Percentiles rank a stretch among this genome's conserved stretches.
Evolutionary conservation across 2,329 filamentous ascomycete species (phyloP).

Genomic region (Colletotrichum tropicicola): DNA sequence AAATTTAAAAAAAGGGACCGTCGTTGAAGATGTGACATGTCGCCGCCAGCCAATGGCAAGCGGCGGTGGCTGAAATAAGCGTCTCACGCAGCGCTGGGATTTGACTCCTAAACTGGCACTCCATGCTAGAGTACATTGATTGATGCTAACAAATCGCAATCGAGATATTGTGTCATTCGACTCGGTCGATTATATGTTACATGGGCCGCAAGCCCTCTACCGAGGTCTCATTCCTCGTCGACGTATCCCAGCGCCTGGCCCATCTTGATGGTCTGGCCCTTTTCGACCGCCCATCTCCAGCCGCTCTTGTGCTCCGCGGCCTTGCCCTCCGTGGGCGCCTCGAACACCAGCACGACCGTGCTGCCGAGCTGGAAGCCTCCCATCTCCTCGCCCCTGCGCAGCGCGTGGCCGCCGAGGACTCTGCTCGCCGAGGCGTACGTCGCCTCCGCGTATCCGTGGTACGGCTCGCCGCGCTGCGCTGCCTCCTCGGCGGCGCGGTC

Average conservation of each 20-base stretch:
- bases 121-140: too few species aligned
- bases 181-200: constrained; percentile 9
- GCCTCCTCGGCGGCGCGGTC: constrained; percentile 87
- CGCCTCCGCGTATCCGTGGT: constrained; percentile 92
- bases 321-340: constrained; percentile 69
- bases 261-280: constrained; percentile 88
- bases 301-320: constrained; percentile 64
- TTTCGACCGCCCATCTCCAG: constrained; percentile 87
- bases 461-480: constrained; percentile 77
- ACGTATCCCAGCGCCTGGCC: constrained; percentile 86
- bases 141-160: not conserved
- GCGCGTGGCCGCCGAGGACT: constrained; percentile 82
- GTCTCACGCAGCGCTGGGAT: not conserved
- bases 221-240: constrained; percentile 53
- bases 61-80: constrained; percentile 3
- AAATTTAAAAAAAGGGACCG: too few species aligned
- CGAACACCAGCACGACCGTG: constrained; percentile 95
- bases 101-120: too few species aligned
- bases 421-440: constrained; percentile 82
- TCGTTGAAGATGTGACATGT: too few species aligned
- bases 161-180: not conserved
- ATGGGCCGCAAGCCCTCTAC: not conserved
- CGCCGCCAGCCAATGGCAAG: too few species aligned
- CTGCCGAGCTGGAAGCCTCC: constrained; percentile 96
- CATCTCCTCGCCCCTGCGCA: constrained; percentile 94